Conservation (phyloP, 2,329 filamentous ascomycete genomes). For the Nothopassalora personata region DNA sequence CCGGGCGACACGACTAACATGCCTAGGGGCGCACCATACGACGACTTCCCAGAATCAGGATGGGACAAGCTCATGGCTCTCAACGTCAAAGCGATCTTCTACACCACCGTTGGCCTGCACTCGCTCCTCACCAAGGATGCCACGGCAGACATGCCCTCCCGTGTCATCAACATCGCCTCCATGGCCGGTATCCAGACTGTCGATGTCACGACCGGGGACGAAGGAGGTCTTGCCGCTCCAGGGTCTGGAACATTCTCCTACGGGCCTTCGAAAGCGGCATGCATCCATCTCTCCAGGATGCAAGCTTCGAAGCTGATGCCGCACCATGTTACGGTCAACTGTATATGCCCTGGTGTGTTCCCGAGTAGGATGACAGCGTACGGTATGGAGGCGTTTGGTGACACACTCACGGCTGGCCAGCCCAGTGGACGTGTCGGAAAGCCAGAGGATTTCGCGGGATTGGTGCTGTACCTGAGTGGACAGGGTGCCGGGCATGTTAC, state of each 20-base stretch:
- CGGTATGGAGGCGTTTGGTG: conserved; percentile 44
- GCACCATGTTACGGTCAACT: conserved; percentile 51
- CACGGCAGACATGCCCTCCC: conserved; percentile 38
- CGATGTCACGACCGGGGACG: conserved; percentile 43
- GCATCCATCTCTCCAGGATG: conserved; percentile 53
- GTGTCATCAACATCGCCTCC: conserved; percentile 44
- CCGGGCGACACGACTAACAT: background rate
- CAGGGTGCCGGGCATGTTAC: conserved; percentile 42
- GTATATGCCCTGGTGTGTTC: conserved; percentile 51
- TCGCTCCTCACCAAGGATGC: conserved; percentile 40
- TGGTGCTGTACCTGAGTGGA: conserved; percentile 43
- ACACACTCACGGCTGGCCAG: conserved; percentile 43
- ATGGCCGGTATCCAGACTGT: conserved; percentile 42
- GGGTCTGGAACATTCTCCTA: conserved; percentile 38
- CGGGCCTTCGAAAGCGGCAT: conserved; percentile 47
- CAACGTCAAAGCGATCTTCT: conserved; percentile 37
- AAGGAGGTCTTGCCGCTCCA: conserved; percentile 50
- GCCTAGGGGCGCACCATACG: conserved; percentile 48
- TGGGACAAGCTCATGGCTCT: conserved; percentile 52
- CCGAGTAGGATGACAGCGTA: conserved; percentile 52
- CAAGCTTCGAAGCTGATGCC: conserved; percentile 50
- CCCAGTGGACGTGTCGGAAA: conserved; percentile 45
- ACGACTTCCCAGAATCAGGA: conserved; percentile 53
- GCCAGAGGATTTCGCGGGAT: conserved; percentile 44
- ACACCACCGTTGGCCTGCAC: conserved; percentile 44